These are phyloP conservation scores for Chaetomiaceae sp. DNA, from an alignment of 2,329 filamentous ascomycete genomes.

Conservation along the genomic window DNA sequence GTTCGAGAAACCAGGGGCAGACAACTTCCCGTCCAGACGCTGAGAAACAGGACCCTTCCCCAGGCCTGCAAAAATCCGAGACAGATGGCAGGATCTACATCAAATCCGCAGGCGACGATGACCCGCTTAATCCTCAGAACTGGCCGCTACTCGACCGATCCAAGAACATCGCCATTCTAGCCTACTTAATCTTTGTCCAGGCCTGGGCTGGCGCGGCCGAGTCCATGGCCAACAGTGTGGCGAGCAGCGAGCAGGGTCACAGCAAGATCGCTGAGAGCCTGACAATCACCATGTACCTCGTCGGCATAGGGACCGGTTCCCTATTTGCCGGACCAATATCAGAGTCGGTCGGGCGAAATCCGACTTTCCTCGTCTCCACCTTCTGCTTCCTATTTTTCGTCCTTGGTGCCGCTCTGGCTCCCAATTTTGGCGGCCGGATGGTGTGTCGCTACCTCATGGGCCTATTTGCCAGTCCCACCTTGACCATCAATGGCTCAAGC, in stretches of 20 bases:
- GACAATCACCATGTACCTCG: slow-evolving; percentile 43
- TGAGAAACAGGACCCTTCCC: too few relatives aligned
- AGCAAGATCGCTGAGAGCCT: slow-evolving; percentile 41
- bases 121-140: slow-evolving; percentile 38
- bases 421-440: slow-evolving; percentile 43
- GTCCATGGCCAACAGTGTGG: slow-evolving; percentile 40
- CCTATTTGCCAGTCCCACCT: slow-evolving; percentile 36
- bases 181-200: slow-evolving; percentile 43
- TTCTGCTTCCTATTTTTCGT: slow-evolving; percentile 46
- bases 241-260: slow-evolving; percentile 39
- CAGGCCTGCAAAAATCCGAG: too few relatives aligned
- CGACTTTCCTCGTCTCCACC: slow-evolving; percentile 44
- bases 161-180: slow-evolving; percentile 34
- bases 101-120: slow-evolving; percentile 21
- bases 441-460: slow-evolving; percentile 48
- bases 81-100: slow-evolving; percentile 10
- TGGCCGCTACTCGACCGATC: slow-evolving; percentile 34
- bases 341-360: slow-evolving; percentile 46
- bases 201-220: slow-evolving; percentile 47
- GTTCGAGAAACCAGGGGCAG: too few relatives aligned
- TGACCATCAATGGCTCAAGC: slow-evolving; percentile 40
- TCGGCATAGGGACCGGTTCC: slow-evolving; percentile 46
- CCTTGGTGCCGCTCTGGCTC: slow-evolving; percentile 43
- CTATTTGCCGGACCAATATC: slow-evolving; percentile 46
- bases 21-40: too few relatives aligned